A percentile compares a stretch with the other conserved stretches of the same genome.
phyloP scores from a whole-genome alignment of 1,284 basidiomycete genomes.

The Ganoderma meredithae region DNA sequence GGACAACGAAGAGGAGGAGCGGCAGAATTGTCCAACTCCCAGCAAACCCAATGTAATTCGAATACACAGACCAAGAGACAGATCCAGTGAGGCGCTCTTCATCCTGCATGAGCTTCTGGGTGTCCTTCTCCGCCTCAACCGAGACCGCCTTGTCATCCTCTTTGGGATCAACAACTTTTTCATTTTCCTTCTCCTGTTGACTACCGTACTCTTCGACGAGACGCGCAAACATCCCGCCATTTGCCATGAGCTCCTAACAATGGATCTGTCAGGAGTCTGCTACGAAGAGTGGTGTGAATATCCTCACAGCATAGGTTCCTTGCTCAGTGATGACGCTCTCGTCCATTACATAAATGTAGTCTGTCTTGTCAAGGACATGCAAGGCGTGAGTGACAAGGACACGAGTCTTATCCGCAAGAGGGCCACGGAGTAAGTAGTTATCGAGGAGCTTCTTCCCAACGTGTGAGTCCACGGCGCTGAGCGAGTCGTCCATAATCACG shows the following conservation, averaged over 20 bases:
- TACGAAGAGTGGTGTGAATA: not conserved
- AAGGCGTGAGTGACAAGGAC: constrained; percentile 82
- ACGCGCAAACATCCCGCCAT: constrained; percentile 60
- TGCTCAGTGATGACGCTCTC: constrained; percentile 70
- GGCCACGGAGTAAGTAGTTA: constrained; percentile 63
- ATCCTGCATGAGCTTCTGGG: constrained; percentile 43
- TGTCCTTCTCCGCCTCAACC: not conserved
- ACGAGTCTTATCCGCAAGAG: constrained; percentile 69
- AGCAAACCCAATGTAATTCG: constrained; percentile 51
- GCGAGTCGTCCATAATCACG: constrained; percentile 75
- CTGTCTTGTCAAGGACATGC: constrained; percentile 71
- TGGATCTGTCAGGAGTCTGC: not conserved
- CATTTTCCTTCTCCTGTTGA: constrained; percentile 40
- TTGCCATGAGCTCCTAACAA: constrained; percentile 56
- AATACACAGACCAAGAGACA: constrained; percentile 44
- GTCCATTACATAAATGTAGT: constrained; percentile 79
- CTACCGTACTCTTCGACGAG: constrained; percentile 70
- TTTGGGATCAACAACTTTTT: constrained; percentile 33
- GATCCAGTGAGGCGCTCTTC: constrained; percentile 47
- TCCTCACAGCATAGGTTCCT: constrained; percentile 63
- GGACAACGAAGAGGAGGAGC: constrained; percentile 46
- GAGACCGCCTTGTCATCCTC: constrained; percentile 31
- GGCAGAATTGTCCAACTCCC: constrained; percentile 53
- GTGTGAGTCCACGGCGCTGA: constrained; percentile 79
- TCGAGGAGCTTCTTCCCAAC: constrained; percentile 70